Evolutionary conservation across 805 yeast genomes (phyloP).

Genomic region (Blastobotrys chiropterorum): DNA sequence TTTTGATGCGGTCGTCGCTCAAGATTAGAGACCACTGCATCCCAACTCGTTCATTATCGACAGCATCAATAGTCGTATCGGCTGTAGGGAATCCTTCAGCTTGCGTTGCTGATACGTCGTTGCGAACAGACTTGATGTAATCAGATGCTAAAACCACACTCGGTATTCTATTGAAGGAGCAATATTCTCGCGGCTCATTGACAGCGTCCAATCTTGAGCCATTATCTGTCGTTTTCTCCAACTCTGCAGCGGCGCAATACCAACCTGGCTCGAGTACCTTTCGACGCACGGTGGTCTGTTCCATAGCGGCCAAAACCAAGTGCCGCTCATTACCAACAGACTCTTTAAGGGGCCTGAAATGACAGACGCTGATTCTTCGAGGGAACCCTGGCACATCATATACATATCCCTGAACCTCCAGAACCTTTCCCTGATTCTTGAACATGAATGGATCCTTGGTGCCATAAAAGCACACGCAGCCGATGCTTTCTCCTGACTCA

Average conservation of each 20-base stretch:
- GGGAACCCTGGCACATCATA: background rate
- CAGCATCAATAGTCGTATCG: background rate
- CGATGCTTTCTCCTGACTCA: background rate
- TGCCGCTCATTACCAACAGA: background rate
- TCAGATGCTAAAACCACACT: background rate
- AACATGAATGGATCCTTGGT: background rate
- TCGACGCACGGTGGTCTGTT: conserved; percentile 3
- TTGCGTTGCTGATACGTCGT: background rate
- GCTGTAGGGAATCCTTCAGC: background rate
- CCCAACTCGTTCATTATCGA: too few species aligned
- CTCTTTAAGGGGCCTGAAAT: background rate
- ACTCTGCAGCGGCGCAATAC: background rate
- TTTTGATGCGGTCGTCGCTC: background rate
- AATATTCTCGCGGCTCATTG: conserved; percentile 4
- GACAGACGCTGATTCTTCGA: background rate
- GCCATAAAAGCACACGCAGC: background rate
- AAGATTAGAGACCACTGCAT: background rate
- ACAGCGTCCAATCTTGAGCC: background rate
- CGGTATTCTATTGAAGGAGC: conserved; percentile 12
- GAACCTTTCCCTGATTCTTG: background rate
- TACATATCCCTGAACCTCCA: background rate
- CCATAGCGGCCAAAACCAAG: conserved; percentile 2
- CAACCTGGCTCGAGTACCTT: background rate
- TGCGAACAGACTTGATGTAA: background rate
- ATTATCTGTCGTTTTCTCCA: background rate